Conservation (phyloP, 257 asterid genomes). For the Capsicum chinense region DNA sequence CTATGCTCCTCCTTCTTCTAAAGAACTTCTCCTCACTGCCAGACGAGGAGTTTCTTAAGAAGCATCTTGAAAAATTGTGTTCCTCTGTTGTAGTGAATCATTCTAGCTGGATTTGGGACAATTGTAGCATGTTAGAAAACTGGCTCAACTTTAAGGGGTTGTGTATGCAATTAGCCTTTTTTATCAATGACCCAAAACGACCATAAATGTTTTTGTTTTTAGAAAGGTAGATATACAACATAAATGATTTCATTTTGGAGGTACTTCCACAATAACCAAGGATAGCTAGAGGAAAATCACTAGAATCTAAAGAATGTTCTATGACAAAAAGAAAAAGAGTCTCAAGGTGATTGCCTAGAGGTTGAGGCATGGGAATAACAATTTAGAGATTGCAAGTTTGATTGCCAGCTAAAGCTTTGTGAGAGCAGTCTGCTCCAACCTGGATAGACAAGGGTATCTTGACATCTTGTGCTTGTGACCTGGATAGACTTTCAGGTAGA, state of each 20-base stretch:
- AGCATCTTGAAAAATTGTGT: too few relatives aligned
- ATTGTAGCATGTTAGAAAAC: too few relatives aligned
- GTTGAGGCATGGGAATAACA: slow-evolving; percentile 13
- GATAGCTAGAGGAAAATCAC: background rate
- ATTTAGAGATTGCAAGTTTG: background rate
- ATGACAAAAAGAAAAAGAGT: background rate
- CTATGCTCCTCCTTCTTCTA: too few relatives aligned
- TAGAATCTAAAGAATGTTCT: background rate
- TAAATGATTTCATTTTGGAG: background rate
- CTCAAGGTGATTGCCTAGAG: background rate
- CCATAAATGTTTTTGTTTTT: background rate
- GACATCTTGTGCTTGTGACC: background rate
- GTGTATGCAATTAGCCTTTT: background rate
- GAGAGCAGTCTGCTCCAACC: background rate
- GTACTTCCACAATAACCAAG: background rate
- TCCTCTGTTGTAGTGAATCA: too few relatives aligned
- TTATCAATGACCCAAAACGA: background rate
- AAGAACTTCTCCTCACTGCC: too few relatives aligned
- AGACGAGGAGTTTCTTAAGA: too few relatives aligned
- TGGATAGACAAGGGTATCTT: background rate
- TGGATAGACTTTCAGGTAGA: background rate
- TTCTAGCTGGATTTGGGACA: too few relatives aligned
- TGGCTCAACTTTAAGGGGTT: too few relatives aligned
- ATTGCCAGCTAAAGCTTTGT: background rate
- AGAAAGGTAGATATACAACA: background rate